These are phyloP conservation scores for Bipolaris oryzae DNA, from an alignment of 2,329 filamentous ascomycete genomes.

Conservation along the genomic window DNA sequence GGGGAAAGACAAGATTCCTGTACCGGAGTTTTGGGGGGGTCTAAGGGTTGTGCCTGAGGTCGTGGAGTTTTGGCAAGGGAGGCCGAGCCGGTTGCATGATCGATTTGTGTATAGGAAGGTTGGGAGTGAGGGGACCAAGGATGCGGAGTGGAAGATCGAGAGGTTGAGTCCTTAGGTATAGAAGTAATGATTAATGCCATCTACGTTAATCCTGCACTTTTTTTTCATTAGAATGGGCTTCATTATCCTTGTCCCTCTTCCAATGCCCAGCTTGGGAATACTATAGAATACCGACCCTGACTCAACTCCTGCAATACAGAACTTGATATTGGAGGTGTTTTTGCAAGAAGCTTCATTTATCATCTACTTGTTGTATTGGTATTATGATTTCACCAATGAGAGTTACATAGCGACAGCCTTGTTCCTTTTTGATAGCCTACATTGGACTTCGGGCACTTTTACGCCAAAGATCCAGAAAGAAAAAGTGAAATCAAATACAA, in stretches of 20 bases:
- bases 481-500: not conserved
- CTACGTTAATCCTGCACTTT: not conserved
- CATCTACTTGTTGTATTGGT: not conserved
- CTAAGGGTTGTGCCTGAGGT: constrained; percentile 82
- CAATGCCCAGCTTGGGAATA: not conserved
- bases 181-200: not conserved
- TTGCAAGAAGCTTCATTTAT: not conserved
- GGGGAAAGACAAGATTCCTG: constrained; percentile 77
- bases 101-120: constrained; percentile 82
- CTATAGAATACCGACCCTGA: not conserved
- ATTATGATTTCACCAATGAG: not conserved
- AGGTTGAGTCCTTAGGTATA: constrained; percentile 72
- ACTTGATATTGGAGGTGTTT: constrained; percentile 40
- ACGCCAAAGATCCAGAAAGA: not conserved
- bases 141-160: constrained; percentile 66
- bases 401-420: not conserved
- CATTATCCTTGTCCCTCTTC: not conserved
- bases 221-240: not conserved
- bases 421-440: not conserved
- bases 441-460: not conserved
- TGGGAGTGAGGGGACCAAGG: constrained; percentile 34
- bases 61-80: constrained; percentile 96
- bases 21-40: constrained; percentile 95
- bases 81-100: constrained; percentile 89
- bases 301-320: constrained; percentile 35